Percentiles rank a stretch among this genome's conserved stretches.
phyloP scores from a whole-genome alignment of 2,329 filamentous ascomycete genomes.

The Microcyclospora tardicrescens region DNA sequence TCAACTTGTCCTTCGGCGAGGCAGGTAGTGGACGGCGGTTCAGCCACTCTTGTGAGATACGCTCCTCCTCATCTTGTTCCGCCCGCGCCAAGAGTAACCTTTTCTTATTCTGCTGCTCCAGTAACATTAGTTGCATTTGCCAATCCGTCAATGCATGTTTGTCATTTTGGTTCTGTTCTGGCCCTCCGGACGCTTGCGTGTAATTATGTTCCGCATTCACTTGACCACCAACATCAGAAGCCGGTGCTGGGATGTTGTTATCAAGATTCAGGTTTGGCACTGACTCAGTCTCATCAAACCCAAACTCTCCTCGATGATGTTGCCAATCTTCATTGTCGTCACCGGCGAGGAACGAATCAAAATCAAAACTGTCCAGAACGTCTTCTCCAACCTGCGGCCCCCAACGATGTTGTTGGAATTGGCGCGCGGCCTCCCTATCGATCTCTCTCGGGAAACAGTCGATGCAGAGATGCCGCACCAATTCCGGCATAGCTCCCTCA shows the following conservation, averaged over 20 bases:
- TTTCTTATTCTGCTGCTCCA: constrained; percentile 39
- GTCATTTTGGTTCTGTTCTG: too few relatives aligned
- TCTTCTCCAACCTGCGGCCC: constrained; percentile 34
- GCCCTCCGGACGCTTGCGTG: too few relatives aligned
- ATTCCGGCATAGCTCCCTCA: constrained; percentile 49
- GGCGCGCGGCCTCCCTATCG: constrained; percentile 60
- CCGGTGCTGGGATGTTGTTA: too few relatives aligned
- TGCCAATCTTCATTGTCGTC: constrained; percentile 37
- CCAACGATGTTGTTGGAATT: constrained; percentile 16
- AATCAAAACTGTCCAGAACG: constrained; percentile 56
- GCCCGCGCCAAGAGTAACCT: neutral
- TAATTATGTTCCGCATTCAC: too few relatives aligned
- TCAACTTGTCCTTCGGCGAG: too few relatives aligned
- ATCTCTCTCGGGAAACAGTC: constrained; percentile 72
- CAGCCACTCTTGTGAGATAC: too few relatives aligned
- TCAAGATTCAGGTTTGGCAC: too few relatives aligned
- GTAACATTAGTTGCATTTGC: constrained; percentile 70
- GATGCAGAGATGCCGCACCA: constrained; percentile 63
- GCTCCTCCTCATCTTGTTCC: constrained; percentile 38
- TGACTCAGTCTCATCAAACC: too few relatives aligned
- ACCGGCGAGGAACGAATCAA: constrained; percentile 53
- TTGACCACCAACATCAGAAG: too few relatives aligned
- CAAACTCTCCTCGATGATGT: too few relatives aligned
- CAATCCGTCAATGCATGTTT: constrained; percentile 70
- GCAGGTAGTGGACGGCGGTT: too few relatives aligned